phyloP scores from a whole-genome alignment of 805 yeast species.

The Candida tibetensis region DNA sequence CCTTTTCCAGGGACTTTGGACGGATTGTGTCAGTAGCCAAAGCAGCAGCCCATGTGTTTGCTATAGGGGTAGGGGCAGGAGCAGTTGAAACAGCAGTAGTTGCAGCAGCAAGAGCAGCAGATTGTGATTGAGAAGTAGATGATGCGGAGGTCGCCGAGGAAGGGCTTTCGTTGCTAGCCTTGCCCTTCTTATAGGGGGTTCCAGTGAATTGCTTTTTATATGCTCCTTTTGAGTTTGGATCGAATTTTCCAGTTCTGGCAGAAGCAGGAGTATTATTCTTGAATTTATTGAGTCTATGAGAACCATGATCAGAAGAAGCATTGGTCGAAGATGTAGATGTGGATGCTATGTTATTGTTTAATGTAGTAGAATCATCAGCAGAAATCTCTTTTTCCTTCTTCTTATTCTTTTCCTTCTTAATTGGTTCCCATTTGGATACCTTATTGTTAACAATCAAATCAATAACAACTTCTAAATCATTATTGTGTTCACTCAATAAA shows the following conservation, averaged over 20 bases:
- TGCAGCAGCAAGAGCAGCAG: constrained; percentile 14
- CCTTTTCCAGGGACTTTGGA: constrained; percentile 22
- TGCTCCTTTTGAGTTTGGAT: constrained; percentile 4
- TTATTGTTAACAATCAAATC: constrained; percentile 88
- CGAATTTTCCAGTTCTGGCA: constrained; percentile 4
- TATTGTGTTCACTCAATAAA: constrained; percentile 68
- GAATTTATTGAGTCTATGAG: neutral
- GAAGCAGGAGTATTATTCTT: constrained; percentile 2
- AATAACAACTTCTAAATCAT: constrained; percentile 75
- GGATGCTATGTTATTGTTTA: constrained; percentile 8
- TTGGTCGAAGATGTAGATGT: constrained; percentile 2
- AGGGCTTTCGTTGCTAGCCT: constrained; percentile 2
- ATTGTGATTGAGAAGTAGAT: neutral
- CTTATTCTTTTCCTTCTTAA: constrained; percentile 60
- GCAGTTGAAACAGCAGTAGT: constrained; percentile 17
- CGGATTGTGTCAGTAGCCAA: constrained; percentile 35
- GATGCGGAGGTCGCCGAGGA: constrained; percentile 1
- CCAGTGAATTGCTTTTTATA: constrained; percentile 6
- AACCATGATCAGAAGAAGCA: neutral
- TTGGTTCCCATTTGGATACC: constrained; percentile 93
- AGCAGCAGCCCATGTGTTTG: constrained; percentile 47
- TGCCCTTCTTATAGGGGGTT: constrained; percentile 4
- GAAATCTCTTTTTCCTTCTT: constrained; percentile 15
- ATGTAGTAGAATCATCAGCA: constrained; percentile 10
- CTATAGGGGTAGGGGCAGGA: constrained; percentile 15